A percentile compares a stretch with the other conserved stretches of the same genome.
These are phyloP conservation scores for Mortierella claussenii DNA, from an alignment of 192 early-diverging fungal species.

Conservation along the genomic window DNA sequence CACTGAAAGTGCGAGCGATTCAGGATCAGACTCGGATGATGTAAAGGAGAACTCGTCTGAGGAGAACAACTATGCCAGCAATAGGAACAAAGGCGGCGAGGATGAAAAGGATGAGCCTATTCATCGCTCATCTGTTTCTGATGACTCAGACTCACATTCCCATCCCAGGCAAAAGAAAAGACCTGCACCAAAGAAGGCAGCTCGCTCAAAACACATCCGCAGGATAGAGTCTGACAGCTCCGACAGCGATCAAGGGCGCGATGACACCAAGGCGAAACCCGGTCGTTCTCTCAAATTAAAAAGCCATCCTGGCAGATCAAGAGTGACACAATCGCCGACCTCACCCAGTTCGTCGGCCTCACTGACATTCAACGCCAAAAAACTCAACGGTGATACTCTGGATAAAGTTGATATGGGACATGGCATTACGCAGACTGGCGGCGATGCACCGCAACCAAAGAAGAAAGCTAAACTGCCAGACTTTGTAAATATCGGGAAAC, in stretches of 20 bases:
- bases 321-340: constrained; percentile 1
- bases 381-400: too few species aligned
- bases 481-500: constrained; percentile 38
- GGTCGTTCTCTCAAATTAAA: constrained; percentile 43
- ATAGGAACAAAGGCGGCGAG: constrained; percentile 7
- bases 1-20: constrained; percentile 25
- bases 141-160: constrained; percentile 19
- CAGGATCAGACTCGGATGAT: constrained; percentile 5
- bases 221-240: constrained; percentile 48
- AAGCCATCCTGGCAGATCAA: not conserved
- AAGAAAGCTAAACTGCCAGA: constrained; percentile 40
- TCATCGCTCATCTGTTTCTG: constrained; percentile 14
- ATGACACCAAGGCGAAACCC: constrained; percentile 17
- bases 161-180: constrained; percentile 6
- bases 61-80: constrained; percentile 20
- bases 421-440: too few species aligned
- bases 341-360: constrained; percentile 15
- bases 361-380: too few species aligned
- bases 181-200: not conserved
- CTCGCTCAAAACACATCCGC: constrained; percentile 18
- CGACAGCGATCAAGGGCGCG: constrained; percentile 10
- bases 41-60: constrained; percentile 12
- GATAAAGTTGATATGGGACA: too few species aligned
- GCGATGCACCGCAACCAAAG: constrained; percentile 15
- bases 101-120: constrained; percentile 8